A percentile compares a stretch with the other conserved stretches of the same genome.
Conservation (phyloP, 441 rosid genomes). For the Populus hybrid region DNA sequence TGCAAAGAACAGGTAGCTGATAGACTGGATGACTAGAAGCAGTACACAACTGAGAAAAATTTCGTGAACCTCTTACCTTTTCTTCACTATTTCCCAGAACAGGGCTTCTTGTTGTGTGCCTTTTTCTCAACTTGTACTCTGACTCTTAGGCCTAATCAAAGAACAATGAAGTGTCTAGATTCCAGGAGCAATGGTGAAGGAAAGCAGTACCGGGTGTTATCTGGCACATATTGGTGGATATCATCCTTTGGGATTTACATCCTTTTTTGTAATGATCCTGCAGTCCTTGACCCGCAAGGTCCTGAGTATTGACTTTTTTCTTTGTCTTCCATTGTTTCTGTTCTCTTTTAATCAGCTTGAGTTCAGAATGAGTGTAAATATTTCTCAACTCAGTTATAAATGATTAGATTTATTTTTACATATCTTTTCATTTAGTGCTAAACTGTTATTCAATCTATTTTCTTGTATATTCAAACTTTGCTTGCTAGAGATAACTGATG, state of each 20-base stretch:
- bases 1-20: constrained; percentile 31
- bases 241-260: neutral
- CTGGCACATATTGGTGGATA: neutral
- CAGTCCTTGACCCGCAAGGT: constrained; percentile 4
- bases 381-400: constrained; percentile 1
- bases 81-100: neutral
- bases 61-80: neutral
- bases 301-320: constrained; percentile 6
- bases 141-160: neutral
- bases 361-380: constrained; percentile 22
- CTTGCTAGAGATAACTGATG: neutral
- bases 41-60: constrained; percentile 27
- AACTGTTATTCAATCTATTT: neutral
- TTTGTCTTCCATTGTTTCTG: neutral
- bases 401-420: neutral
- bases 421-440: neutral
- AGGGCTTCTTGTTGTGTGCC: neutral
- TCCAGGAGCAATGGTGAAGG: constrained; percentile 1
- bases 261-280: constrained; percentile 6
- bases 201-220: neutral
- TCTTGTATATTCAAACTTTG: neutral
- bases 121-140: neutral
- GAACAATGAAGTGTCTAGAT: neutral
- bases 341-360: constrained; percentile 6
- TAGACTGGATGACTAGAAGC: constrained; percentile 18